These are phyloP conservation scores for Cyclotella cryptica DNA, from an alignment of 108 stramenopile genomes.

Conservation along the genomic window DNA sequence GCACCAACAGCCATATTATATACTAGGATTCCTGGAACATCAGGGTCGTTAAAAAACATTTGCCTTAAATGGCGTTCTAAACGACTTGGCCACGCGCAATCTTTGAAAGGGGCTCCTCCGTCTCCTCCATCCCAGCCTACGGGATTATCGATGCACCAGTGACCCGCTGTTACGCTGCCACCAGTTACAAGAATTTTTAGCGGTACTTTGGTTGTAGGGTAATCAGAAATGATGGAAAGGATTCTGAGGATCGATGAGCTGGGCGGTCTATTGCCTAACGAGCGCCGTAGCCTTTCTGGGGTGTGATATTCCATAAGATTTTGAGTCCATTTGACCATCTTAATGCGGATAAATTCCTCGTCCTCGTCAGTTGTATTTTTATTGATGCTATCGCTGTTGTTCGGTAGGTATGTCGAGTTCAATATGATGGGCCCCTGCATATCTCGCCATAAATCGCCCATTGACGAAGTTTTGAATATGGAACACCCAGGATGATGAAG, in stretches of 20 bases:
- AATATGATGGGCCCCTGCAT: neutral
- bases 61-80: slow-evolving; percentile 17
- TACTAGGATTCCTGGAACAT: slow-evolving; percentile 7
- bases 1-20: slow-evolving; percentile 18
- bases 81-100: slow-evolving; percentile 23
- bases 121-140: slow-evolving; percentile 24
- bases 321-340: slow-evolving; percentile 19
- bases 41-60: slow-evolving; percentile 16
- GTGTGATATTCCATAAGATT: slow-evolving; percentile 13
- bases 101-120: slow-evolving; percentile 21
- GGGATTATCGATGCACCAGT: slow-evolving; percentile 18
- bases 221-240: slow-evolving; percentile 22
- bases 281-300: slow-evolving; percentile 7
- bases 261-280: slow-evolving; percentile 8
- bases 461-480: slow-evolving; percentile 1
- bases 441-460: slow-evolving; percentile 8
- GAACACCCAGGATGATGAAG: slow-evolving; percentile 11
- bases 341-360: neutral
- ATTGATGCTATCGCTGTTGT: slow-evolving; percentile 7
- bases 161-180: slow-evolving; percentile 17
- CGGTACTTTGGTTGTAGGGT: slow-evolving; percentile 5
- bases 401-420: slow-evolving; percentile 13
- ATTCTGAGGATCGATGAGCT: slow-evolving; percentile 8
- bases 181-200: slow-evolving; percentile 25
- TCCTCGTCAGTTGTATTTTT: slow-evolving; percentile 2